Evolutionary conservation across 306 rosid species (phyloP), one percentile per base, ranked within the genome.

Genomic region (Mucuna pruriens): DNA sequence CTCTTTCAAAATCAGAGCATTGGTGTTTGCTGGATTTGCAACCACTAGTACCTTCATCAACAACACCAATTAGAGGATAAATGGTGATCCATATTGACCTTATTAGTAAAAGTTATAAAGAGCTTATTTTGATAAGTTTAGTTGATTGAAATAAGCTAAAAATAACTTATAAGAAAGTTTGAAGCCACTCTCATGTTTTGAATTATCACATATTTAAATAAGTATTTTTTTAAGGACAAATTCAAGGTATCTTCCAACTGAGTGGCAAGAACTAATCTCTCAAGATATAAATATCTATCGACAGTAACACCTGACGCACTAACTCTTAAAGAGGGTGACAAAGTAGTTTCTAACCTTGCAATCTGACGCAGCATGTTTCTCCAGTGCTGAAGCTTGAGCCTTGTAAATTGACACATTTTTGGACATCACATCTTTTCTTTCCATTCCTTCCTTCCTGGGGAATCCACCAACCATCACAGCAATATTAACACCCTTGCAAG

Each of bases 1-100:
- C 69, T 95, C 98, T 85, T 91, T 95, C 88, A 95, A 65, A 76
- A 95, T 85, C 40, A 93, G 90, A 69, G 96, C 96, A 81, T 93
- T 95, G 29, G 98, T 95, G 89, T 95, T 93, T 64, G 98, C 97
- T 9, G 99, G 99, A 85, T 95, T 91, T 9, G 99, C 99, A 72
- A 95, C 91, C 78, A 95, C 99, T 80, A 95, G 63, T 63, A 95
- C 98, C 99, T 95, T 78, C 45, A 82, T 17, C 33, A 36, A 82
- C 16, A 72, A 29, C 13, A 71, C 45, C 13, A 67, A 34, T 34
- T 39, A 51, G 38, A 25, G 8, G 3, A 38, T 38, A 31, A 66
- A 54, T 36, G 8, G 17, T n/a, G 46, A 4, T 20, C 4, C 36
- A 71, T 36, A 36, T 49, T 54, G 11, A 33, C 2, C 31, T 29